phyloP scores from a whole-genome alignment of 2,329 filamentous ascomycete genomes.

The Ascochyta koolunga region DNA sequence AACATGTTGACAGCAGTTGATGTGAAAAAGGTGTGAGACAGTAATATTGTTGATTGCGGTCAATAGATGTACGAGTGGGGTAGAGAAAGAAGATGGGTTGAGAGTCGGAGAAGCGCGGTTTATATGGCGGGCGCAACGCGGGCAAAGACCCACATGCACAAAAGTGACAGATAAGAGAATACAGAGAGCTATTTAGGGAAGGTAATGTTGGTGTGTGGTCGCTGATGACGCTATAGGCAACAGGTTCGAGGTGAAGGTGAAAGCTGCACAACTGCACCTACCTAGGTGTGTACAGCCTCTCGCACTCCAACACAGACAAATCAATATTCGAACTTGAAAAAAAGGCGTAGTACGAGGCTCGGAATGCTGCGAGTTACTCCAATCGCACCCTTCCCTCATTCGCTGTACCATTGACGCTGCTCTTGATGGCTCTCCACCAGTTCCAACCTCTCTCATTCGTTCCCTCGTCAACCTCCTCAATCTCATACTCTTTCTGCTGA shows the following conservation, averaged over 20 bases:
- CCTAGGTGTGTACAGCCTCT: background rate
- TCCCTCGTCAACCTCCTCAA: conserved; percentile 36
- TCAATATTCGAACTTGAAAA: background rate
- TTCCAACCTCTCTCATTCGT: conserved; percentile 30
- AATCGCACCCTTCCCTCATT: conserved; percentile 11
- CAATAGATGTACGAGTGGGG: background rate
- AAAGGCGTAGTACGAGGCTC: background rate
- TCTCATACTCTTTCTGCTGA: conserved; percentile 29
- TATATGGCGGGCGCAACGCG: background rate
- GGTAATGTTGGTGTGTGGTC: background rate
- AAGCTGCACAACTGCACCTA: background rate
- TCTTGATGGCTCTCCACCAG: conserved; percentile 25
- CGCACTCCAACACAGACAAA: background rate
- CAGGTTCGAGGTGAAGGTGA: background rate
- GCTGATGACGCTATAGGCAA: background rate
- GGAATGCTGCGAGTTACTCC: background rate
- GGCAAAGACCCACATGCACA: background rate
- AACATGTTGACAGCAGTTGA: background rate
- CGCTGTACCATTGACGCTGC: conserved; percentile 3
- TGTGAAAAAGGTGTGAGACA: background rate
- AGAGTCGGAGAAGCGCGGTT: background rate
- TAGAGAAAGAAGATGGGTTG: background rate
- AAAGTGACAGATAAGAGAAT: background rate
- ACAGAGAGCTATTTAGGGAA: background rate
- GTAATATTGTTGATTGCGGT: background rate